Conservation (phyloP, 352 stramenopile genomes). For the Pythium volutum region DNA sequence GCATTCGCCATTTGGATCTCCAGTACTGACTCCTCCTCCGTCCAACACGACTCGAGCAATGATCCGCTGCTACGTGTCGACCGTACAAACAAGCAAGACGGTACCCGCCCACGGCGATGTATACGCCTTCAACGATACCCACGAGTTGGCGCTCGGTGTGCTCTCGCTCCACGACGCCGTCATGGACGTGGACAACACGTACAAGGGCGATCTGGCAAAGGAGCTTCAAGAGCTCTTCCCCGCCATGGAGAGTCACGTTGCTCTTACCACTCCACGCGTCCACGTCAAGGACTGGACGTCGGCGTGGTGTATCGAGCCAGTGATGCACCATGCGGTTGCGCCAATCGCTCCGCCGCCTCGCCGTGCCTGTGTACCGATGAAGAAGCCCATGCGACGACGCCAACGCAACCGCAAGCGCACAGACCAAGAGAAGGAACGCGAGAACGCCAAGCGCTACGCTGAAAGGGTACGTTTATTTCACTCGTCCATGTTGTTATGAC, state of each 20-base stretch:
- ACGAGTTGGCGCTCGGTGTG: too few species aligned
- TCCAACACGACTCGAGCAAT: neutral
- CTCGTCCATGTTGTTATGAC: neutral
- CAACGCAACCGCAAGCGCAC: constrained; percentile 1
- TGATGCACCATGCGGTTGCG: neutral
- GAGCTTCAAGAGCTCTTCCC: neutral
- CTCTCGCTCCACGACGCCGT: too few species aligned
- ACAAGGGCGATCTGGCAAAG: neutral
- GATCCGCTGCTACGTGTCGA: neutral
- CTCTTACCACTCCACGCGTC: neutral
- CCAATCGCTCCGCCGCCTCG: neutral
- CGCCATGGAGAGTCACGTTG: neutral
- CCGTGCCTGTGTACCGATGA: neutral
- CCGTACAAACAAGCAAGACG: neutral
- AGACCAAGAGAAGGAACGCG: neutral
- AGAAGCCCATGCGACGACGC: neutral
- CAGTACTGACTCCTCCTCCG: neutral
- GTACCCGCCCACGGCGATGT: too few species aligned
- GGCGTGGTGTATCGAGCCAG: neutral
- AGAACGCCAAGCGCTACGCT: constrained; percentile 1
- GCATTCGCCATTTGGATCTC: neutral
- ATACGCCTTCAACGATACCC: too few species aligned
- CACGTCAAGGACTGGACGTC: neutral
- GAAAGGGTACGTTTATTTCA: neutral
- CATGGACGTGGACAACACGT: neutral